Percentiles rank a stretch among this genome's conserved stretches.
These are phyloP conservation scores for Rubia balearica DNA, from an alignment of 305 asterid genomes.

Conservation along the genomic window DNA sequence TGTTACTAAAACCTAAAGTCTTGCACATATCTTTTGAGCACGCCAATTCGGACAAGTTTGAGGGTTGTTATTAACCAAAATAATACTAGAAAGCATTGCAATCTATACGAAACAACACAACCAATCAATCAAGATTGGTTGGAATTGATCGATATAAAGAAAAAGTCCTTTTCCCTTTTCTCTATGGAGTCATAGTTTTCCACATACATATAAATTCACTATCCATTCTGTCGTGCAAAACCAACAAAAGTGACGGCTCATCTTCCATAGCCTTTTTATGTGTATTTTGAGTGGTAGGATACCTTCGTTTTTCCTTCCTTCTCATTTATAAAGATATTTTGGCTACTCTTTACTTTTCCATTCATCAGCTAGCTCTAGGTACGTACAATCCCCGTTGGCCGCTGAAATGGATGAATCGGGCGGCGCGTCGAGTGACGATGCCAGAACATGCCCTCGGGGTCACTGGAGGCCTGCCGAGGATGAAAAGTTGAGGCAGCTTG, in stretches of 20 bases:
- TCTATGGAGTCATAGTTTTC: background rate
- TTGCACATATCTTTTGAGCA: slow-evolving; percentile 4
- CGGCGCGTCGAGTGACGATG: slow-evolving; percentile 36
- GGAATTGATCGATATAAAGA: slow-evolving; percentile 11
- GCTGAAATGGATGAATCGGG: slow-evolving; percentile 41
- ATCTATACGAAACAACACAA: background rate
- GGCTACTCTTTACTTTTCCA: background rate
- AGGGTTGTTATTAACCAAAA: slow-evolving; percentile 5
- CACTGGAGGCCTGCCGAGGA: slow-evolving; percentile 98
- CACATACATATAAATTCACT: slow-evolving; percentile 15
- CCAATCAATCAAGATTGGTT: slow-evolving; percentile 12
- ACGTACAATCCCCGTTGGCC: slow-evolving; percentile 13
- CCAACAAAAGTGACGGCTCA: slow-evolving; percentile 45
- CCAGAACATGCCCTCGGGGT: slow-evolving; percentile 65
- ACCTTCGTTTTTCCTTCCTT: slow-evolving; percentile 10
- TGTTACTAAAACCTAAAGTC: background rate
- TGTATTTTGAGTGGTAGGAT: background rate
- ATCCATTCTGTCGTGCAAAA: slow-evolving; percentile 59
- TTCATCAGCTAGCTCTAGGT: background rate
- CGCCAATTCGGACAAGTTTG: slow-evolving; percentile 1
- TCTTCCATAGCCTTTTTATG: slow-evolving; percentile 23
- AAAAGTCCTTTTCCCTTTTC: slow-evolving; percentile 13
- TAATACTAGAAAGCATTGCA: background rate
- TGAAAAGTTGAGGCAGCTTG: slow-evolving; percentile 71
- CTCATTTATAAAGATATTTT: slow-evolving; percentile 4